phyloP scores from a whole-genome alignment of 2,329 filamentous ascomycete genomes.

The Trichoderma atrobrunneum region DNA sequence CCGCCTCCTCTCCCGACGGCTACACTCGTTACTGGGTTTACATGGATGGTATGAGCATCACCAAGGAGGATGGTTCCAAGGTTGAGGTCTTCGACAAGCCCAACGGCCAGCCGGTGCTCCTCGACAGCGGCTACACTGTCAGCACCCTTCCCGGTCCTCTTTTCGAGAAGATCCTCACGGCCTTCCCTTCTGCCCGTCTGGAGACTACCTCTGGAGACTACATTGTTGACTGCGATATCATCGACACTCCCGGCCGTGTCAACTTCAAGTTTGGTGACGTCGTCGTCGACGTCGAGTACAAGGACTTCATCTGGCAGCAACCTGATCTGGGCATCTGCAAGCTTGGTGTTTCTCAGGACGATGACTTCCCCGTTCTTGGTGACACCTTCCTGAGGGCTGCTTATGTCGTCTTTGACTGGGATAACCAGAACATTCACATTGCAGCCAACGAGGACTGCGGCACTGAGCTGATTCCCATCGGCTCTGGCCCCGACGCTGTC shows the following conservation, averaged over 20 bases:
- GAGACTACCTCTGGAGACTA: constrained; percentile 43
- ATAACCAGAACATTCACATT: constrained; percentile 39
- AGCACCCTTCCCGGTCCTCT: constrained; percentile 62
- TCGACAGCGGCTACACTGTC: constrained; percentile 67
- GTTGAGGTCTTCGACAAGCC: constrained; percentile 43
- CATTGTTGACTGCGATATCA: constrained; percentile 45
- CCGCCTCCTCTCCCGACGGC: constrained; percentile 35
- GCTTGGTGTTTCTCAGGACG: constrained; percentile 46
- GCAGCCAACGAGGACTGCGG: constrained; percentile 40
- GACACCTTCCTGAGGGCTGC: constrained; percentile 46
- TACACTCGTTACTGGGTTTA: constrained; percentile 43
- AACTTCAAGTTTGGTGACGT: constrained; percentile 49
- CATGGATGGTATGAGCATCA: constrained; percentile 38
- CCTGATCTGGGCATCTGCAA: constrained; percentile 34
- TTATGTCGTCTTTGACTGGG: constrained; percentile 44
- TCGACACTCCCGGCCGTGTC: constrained; percentile 38
- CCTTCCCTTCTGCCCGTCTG: constrained; percentile 45
- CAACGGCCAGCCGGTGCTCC: constrained; percentile 46
- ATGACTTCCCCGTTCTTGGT: constrained; percentile 41
- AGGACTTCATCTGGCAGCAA: constrained; percentile 46
- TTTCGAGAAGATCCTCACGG: constrained; percentile 43
- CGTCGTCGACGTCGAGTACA: constrained; percentile 44
- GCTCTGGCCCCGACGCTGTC: constrained; percentile 39
- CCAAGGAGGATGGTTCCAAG: constrained; percentile 35
- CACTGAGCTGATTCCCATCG: constrained; percentile 37